phyloP scores from a whole-genome alignment of 2,329 filamentous ascomycete species.

The Cordyceps cicadae region DNA sequence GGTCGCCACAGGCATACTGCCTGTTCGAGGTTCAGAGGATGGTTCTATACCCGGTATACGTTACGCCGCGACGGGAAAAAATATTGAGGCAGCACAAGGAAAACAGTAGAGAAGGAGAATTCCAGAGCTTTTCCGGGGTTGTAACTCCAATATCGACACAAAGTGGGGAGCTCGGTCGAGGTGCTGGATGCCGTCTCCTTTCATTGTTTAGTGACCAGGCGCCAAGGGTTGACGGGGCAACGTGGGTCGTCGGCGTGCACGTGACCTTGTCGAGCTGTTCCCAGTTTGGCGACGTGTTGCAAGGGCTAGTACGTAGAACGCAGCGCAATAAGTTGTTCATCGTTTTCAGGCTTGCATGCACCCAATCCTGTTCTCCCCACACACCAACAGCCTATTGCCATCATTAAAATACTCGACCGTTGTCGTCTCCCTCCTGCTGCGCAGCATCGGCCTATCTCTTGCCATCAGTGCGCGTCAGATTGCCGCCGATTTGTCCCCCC shows the following conservation, averaged over 20 bases:
- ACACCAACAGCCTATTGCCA: conserved; percentile 9
- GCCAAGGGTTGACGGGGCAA: conserved; percentile 6
- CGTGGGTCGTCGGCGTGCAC: not conserved
- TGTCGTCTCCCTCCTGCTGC: not conserved
- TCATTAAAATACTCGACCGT: conserved; percentile 3
- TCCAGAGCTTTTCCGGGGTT: not conserved
- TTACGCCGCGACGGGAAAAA: not conserved
- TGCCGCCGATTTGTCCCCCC: not conserved
- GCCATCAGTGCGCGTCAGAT: not conserved
- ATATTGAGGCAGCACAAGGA: not conserved
- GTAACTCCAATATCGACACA: not conserved
- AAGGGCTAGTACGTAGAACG: conserved; percentile 9
- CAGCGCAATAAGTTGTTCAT: conserved; percentile 3
- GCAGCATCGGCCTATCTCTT: not conserved
- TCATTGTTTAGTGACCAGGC: conserved; percentile 10
- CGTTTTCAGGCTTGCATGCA: conserved; percentile 10
- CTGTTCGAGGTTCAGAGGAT: not conserved
- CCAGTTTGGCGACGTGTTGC: conserved; percentile 12
- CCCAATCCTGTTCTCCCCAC: conserved; percentile 9
- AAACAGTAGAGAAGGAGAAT: not conserved
- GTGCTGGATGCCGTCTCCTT: conserved; percentile 7
- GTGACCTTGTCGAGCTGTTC: conserved; percentile 9
- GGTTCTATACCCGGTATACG: not conserved
- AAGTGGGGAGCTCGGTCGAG: not conserved
- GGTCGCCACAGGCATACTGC: conserved; percentile 50